These are phyloP conservation scores for Citrus medica DNA, from an alignment of 345 rosid genomes.

Conservation along the genomic window DNA sequence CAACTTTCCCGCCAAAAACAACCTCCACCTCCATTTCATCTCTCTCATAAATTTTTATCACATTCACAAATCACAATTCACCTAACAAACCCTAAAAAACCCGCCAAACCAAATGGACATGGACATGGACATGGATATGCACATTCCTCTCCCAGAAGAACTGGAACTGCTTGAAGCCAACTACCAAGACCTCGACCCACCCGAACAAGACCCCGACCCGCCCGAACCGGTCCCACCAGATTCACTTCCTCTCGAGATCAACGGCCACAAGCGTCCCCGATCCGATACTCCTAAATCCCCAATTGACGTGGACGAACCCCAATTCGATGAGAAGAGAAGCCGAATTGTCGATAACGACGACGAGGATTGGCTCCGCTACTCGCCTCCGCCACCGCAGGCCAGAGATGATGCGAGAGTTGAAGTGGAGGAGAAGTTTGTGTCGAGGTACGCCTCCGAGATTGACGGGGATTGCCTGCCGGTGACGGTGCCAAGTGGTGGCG, in stretches of 20 bases:
- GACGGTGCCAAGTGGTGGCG: conserved; percentile 80
- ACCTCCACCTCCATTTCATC: background rate
- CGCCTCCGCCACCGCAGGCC: conserved; percentile 36
- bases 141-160: conserved; percentile 80
- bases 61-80: background rate
- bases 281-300: conserved; percentile 25
- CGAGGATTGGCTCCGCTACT: conserved; percentile 66
- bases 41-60: background rate
- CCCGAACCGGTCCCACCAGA: conserved; percentile 30
- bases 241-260: conserved; percentile 20
- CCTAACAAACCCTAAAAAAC: background rate
- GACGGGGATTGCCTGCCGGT: conserved; percentile 84
- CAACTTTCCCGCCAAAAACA: conserved; percentile 19
- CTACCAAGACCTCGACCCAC: conserved; percentile 29
- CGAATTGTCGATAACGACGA: conserved; percentile 26
- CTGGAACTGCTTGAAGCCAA: conserved; percentile 58
- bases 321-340: conserved; percentile 50
- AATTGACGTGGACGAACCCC: conserved; percentile 12
- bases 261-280: conserved; percentile 51
- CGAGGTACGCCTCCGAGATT: conserved; percentile 66
- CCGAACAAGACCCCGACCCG: conserved; percentile 33
- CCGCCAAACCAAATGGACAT: background rate
- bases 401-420: conserved; percentile 19
- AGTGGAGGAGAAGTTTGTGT: conserved; percentile 47
- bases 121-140: conserved; percentile 29